Evolutionary conservation across 352 stramenopile genomes (phyloP), one percentile per base, ranked within the genome.

Genomic region (Phytophthora pistaciae): DNA sequence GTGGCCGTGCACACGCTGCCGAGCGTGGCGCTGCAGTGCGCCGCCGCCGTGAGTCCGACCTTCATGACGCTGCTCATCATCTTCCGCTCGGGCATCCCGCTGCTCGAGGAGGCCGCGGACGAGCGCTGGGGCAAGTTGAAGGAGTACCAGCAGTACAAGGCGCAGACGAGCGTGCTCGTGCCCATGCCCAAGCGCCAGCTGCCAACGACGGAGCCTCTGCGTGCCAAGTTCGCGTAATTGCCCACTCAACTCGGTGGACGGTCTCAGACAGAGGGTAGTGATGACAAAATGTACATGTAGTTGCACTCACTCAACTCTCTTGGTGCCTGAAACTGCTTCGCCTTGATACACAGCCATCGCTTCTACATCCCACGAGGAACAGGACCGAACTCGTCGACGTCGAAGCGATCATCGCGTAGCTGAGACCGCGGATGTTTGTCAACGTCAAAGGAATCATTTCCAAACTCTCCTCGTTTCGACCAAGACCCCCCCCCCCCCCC

Each of bases 131-230:
- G 88, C 21, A 66, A 75, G 40, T 54, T 82, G 18, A 66, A 78
- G 52, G 73, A 70, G 44, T 96, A 96, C 77, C 74, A 91, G 60
- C 72, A 82, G 49, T 96, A 96, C 82, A 92, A 92, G 75, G 73
- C 67, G 44, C 75, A 69, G 54, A 94, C 84, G 27, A 92, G 81
- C 64, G 31, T 91, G 46, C 61, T 96, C 8, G 48, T 95, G 56
- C 76, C 69, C 21, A 40, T 76, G 63, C 69, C 69, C 21, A 66
- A 66, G 68, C 55, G 68, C 56, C 46, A 38, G 16, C 27, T 20
- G 20, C 21, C 11, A 29, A 18, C n/a, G 6, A 21, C 42, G 42
- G 42, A 49, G 42, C 55, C 55, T 4, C 13, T n/a, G 55, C 20
- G 36, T 9, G 55, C 55, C 55, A 33, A 61, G 36, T 21, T 50